Percentiles rank a stretch among this genome's conserved stretches.
Evolutionary conservation across 169 alveolate genomes (phyloP).

Genomic region (Plasmodium malariae): DNA sequence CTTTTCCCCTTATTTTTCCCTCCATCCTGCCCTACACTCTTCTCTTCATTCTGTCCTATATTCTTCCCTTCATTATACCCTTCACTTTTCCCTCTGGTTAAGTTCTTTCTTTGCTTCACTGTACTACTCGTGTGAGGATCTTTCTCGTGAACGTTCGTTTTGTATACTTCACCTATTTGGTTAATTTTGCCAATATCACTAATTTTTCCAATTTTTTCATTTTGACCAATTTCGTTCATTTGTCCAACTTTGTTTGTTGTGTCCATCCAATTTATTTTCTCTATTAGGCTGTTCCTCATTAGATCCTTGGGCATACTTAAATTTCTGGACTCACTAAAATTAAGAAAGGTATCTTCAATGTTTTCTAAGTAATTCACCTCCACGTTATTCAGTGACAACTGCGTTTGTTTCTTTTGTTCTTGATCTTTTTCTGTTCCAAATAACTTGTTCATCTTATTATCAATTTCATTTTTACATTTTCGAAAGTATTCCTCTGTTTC

Average conservation of each 20-base stretch:
- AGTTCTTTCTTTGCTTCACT: neutral
- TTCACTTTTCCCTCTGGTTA: neutral
- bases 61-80: neutral
- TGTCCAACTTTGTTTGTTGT: neutral
- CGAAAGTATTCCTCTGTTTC: neutral
- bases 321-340: constrained; percentile 10
- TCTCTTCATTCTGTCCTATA: neutral
- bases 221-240: neutral
- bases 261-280: neutral
- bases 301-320: neutral
- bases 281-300: neutral
- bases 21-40: neutral
- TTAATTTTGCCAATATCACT: neutral
- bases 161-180: neutral
- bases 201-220: neutral
- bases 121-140: neutral
- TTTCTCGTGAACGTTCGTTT: neutral
- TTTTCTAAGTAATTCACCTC: neutral
- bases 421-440: constrained; percentile 7
- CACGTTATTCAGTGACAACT: neutral
- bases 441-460: neutral
- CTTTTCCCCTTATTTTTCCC: neutral
- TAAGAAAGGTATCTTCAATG: neutral
- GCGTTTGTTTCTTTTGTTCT: constrained; percentile 2
- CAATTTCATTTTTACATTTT: neutral